Evolutionary conservation across 2,329 filamentous ascomycete species (phyloP), one percentile per base, ranked within the genome.

Genomic region (Xylaria sp.): DNA sequence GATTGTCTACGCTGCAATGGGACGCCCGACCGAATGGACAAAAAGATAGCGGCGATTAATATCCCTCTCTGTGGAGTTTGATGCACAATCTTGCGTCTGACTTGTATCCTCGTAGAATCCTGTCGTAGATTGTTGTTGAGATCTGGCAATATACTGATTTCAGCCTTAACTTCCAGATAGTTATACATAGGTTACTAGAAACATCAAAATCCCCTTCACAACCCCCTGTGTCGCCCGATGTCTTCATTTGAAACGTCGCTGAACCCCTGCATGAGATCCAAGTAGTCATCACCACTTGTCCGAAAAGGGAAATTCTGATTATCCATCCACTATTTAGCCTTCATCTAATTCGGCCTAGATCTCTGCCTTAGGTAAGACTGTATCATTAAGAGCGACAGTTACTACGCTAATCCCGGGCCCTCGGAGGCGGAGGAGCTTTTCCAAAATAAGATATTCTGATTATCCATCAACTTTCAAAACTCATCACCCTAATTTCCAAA

Each of bases 271-370:
- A 12, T 25, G 2, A 10, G 28, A 49, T 12, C 33, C 12, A 39
- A 43, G 28, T 18, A 28, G 31, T 28, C 39, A 41, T 23, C 43
- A 7, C 43, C 41, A 31, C 41, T 28, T 66, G 51, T 43, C 64
- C 58, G 1, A 57, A 57, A 66, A 33, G 5, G 64, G 64, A 62
- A 66, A 62, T 66, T 66, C 51, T 51, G 64, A 66, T 66, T 43
- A 66, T 66, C 64, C 43, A 62, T 62, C 64, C 28, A 28, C 28
- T 28, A 28, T 28, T 28, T 28, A 28, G 28, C 28, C 28, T 28
- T 5, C 28, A 28, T 28, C 28, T 28, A 28, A 28, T 28, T 5
- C 6, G 28, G 28, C 28, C 28, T 28, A 28, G 28, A 28, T 28
- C 28, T 28, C 28, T 28, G 28, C 28, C 28, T 28, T 28, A 28